Evolutionary conservation across 2,329 filamentous ascomycete species (phyloP), one percentile per base, ranked within the genome.

Genomic region (Stachybotrys chlorohalonatus): DNA sequence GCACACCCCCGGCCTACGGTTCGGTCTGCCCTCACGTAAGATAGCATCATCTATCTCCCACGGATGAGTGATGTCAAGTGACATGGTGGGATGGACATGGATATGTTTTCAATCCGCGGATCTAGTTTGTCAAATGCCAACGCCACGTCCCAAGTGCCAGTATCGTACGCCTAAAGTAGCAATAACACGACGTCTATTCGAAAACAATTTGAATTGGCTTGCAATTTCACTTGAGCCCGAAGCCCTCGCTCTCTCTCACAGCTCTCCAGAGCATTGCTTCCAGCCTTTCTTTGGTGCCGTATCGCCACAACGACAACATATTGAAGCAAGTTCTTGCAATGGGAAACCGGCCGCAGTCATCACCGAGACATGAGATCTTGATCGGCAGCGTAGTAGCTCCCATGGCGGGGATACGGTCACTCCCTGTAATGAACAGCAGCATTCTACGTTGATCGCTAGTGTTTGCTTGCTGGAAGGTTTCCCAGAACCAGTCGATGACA

Each of bases 261-360:
- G 92, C 92, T 58, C 83, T 81, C 90, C 91, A 95, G 36, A 96
- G 73, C 74, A 85, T 84, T 52, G 70, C 73, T 68, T 90, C 86
- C 56, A 96, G 68, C 60, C 81, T 85, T 65, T 84, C 78, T 61
- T 78, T 82, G 4, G 81, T 83, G 42, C 70, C 67, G 69, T 93
- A 96, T 49, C 83, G 80, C 73, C 86, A 93, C 55, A 96, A 72
- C 5, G 86, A 85, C 59, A 96, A 66, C 68, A 86, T 83, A 67
- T 96, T 96, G 73, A 96, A 96, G 69, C 92, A 96, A 7, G 92
- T 96, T 64, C 91, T 81, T 16, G 92, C 92, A 17, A 90, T 87
- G 1, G 92, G 92, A 66, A 87, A 95, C 58, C 91, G 79, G 45
- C 82, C 78, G 56, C 78, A 77, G 63, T 95, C 89, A 47, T 88